Percentiles rank a stretch among this genome's conserved stretches.
Conservation (phyloP, 2,329 filamentous ascomycete species). For the Hymenoscyphus linearis region DNA sequence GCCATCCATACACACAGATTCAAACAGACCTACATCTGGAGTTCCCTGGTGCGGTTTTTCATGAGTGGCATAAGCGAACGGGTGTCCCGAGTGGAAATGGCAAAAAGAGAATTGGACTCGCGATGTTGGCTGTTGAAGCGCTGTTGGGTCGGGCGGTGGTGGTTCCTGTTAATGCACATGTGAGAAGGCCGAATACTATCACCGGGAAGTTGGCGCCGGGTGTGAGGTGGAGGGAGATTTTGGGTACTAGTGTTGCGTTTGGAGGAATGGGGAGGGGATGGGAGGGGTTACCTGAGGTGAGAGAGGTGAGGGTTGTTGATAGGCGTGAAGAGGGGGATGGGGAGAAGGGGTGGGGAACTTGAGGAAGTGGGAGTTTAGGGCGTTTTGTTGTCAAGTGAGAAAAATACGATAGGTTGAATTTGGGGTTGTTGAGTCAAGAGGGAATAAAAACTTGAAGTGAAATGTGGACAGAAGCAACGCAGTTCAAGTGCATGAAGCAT, state of each 20-base stretch:
- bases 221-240: conserved; percentile 30
- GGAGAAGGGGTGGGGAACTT: neutral
- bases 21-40: conserved; percentile 29
- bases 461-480: too few relatives aligned
- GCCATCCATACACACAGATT: conserved; percentile 28
- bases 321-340: neutral
- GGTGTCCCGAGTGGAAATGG: conserved; percentile 30
- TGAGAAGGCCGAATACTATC: conserved; percentile 31
- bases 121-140: conserved; percentile 34
- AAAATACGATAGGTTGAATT: too few relatives aligned
- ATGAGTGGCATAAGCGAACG: conserved; percentile 28
- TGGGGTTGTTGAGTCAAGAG: too few relatives aligned
- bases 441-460: too few relatives aligned
- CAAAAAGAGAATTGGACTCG: conserved; percentile 33
- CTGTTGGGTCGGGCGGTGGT: conserved; percentile 30
- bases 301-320: conserved; percentile 28
- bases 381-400: too few relatives aligned
- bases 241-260: conserved; percentile 31
- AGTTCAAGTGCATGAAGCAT: too few relatives aligned
- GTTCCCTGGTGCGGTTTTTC: conserved; percentile 28
- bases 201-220: conserved; percentile 31
- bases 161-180: conserved; percentile 30
- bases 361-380: too few relatives aligned
- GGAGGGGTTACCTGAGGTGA: conserved; percentile 32
- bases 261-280: conserved; percentile 30